Evolutionary conservation across 495 filamentous ascomycete genomes (phyloP).

Genomic region (Hapsidospora chrysogenum): DNA sequence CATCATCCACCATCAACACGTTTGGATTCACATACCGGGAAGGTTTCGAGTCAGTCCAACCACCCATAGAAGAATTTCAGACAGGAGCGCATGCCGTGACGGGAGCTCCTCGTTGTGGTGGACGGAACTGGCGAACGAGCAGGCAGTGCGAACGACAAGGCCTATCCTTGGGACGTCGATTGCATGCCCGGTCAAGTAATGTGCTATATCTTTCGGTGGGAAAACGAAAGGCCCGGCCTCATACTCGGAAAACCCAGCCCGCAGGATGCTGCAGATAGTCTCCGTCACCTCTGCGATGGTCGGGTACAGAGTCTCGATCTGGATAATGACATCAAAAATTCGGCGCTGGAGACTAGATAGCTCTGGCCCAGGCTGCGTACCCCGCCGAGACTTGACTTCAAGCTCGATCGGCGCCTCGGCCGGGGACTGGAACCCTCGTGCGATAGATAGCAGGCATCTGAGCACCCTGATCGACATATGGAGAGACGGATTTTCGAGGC

Average conservation of each 20-base stretch:
- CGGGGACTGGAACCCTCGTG: slow-evolving; percentile 60
- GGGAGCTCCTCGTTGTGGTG: no score
- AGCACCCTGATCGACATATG: slow-evolving; percentile 47
- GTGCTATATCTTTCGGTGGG: slow-evolving; percentile 47
- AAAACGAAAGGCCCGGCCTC: slow-evolving; percentile 66
- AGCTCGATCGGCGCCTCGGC: slow-evolving; percentile 54
- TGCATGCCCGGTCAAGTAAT: slow-evolving; percentile 49
- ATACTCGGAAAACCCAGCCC: slow-evolving; percentile 63
- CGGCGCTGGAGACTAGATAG: slow-evolving; percentile 14
- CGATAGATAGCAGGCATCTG: slow-evolving; percentile 59
- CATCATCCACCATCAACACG: background rate
- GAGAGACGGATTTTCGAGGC: slow-evolving; percentile 9
- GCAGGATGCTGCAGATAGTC: slow-evolving; percentile 56
- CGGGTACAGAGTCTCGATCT: slow-evolving; percentile 36
- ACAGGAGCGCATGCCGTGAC: slow-evolving; percentile 27
- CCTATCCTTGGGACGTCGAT: slow-evolving; percentile 51
- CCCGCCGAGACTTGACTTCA: slow-evolving; percentile 15
- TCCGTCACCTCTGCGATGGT: slow-evolving; percentile 56
- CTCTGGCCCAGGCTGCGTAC: background rate
- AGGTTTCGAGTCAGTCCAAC: slow-evolving; percentile 45
- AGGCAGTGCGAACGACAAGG: slow-evolving; percentile 60
- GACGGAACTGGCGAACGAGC: slow-evolving; percentile 54
- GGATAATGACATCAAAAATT: slow-evolving; percentile 37
- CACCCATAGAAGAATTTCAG: slow-evolving; percentile 44
- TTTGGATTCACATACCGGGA: slow-evolving; percentile 28